Evolutionary conservation across 768 basidiomycete genomes (phyloP).

Genomic region (Suillus sp.): DNA sequence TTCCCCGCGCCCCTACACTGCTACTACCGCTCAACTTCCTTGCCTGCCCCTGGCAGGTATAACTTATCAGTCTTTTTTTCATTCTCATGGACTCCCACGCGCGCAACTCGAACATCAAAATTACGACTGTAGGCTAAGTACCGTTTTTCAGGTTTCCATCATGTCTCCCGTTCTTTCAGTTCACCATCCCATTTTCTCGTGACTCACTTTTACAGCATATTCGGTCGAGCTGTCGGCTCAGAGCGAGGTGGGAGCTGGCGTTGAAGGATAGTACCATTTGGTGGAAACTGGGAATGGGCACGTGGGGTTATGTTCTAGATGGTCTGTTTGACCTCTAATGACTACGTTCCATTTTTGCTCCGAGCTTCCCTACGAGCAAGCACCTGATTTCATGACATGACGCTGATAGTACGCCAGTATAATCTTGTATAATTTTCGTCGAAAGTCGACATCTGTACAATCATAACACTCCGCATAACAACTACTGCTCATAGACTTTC

Average conservation of each 20-base stretch:
- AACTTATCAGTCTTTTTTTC: conserved; percentile 28
- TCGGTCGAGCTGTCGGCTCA: background rate
- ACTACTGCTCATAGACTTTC: background rate
- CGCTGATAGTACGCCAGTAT: background rate
- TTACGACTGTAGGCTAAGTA: conserved; percentile 6
- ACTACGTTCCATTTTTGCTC: background rate
- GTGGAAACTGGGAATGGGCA: conserved; percentile 1
- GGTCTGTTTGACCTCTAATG: conserved; percentile 6
- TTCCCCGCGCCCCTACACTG: conserved; percentile 6
- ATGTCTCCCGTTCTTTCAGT: conserved; percentile 10
- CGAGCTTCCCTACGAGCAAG: background rate
- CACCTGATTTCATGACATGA: background rate
- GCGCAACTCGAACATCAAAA: background rate
- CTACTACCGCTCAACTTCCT: conserved; percentile 6
- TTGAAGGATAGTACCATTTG: conserved; percentile 1
- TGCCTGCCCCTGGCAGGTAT: conserved; percentile 10
- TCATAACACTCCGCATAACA: background rate
- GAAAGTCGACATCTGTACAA: background rate
- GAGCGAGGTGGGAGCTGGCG: background rate
- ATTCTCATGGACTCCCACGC: conserved; percentile 1
- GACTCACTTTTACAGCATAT: conserved; percentile 36
- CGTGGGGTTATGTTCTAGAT: conserved; percentile 15
- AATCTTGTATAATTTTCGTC: background rate
- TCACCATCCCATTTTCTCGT: conserved; percentile 12
- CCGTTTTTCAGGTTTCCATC: background rate